Base-by-base conservation (phyloP, 257 asterid species). In the Solanum etuberosum region DNA sequence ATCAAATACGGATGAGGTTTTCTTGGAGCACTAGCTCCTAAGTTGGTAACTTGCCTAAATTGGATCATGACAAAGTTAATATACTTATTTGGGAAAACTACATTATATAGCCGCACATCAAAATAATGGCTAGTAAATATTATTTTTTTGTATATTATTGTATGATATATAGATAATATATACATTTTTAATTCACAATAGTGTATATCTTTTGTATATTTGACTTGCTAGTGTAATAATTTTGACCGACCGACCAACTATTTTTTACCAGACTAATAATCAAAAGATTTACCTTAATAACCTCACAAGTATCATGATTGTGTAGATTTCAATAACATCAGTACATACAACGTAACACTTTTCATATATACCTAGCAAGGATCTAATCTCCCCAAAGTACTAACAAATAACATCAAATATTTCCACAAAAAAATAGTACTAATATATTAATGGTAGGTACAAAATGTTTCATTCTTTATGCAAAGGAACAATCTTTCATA, bases 401-500 rank as follows among this genome's bases (percentile, higher is more conserved):
- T 59, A 46, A 29, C 37, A 29, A 29, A 80, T 43, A 15, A 43
- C 63, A 46, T 80, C 42, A 80, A 43, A 80, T 27, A 18, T 43
- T 43, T 27, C 25, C 27, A 21, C 3, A 35, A 0, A 34, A 35
- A 37, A 35, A 9, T 5, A 72, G 0, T 43, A 51, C 61, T 16
- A 51, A 5, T 29, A 57, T 59, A 27, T 92, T 92, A 94, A 40
- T 89, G 90, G 88, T 94, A 95, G 83, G 84, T 88, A 87, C 99
- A 96, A 78, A 91, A 96, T 12, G 96, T 92, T 54, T 92, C 92
- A 85, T 95, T 92, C 88, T 94, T 94, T 68, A 96, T 93, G 83
- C 98, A 96, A 83, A 95, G 95, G 83, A 96, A 96, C 89, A 96
- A 86, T 88, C 98, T 94, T 83, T 96, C 99, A 91, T 96, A 94